A percentile compares a stretch with the other conserved stretches of the same genome.
phyloP scores from a whole-genome alignment of 2,329 filamentous ascomycete genomes.

The Colletotrichum sp. region DNA sequence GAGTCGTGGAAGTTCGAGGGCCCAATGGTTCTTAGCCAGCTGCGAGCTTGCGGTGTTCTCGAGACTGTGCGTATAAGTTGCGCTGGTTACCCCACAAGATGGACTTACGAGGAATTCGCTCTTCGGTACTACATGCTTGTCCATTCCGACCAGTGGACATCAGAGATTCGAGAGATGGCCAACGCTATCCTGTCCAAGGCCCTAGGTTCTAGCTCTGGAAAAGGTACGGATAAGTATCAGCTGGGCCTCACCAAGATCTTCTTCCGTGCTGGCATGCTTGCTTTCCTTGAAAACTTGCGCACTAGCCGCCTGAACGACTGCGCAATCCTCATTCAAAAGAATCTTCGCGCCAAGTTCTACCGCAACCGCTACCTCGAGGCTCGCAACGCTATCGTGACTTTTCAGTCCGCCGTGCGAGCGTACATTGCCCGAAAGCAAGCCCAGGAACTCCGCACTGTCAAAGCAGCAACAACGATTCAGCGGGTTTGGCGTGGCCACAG shows the following conservation, averaged over 20 bases:
- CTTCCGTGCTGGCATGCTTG: constrained; percentile 98
- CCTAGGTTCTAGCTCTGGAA: constrained; percentile 76
- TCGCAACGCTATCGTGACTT: constrained; percentile 77
- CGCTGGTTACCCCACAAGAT: constrained; percentile 94
- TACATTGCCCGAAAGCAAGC: constrained; percentile 79
- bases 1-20: constrained; percentile 98
- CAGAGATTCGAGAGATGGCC: constrained; percentile 92
- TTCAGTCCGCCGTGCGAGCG: constrained; percentile 81
- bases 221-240: constrained; percentile 92
- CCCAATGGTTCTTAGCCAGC: constrained; percentile 96
- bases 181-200: constrained; percentile 90
- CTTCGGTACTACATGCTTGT: constrained; percentile 98
- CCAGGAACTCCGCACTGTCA: constrained; percentile 81
- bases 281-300: constrained; percentile 92
- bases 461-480: constrained; percentile 93
- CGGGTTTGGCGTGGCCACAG: constrained; percentile 93
- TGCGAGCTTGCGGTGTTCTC: constrained; percentile 97
- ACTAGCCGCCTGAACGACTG: constrained; percentile 91
- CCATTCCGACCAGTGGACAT: constrained; percentile 86
- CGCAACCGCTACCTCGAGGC: constrained; percentile 89
- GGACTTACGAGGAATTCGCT: constrained; percentile 99
- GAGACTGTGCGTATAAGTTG: constrained; percentile 98
- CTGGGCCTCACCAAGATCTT: constrained; percentile 98
- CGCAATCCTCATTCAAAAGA: constrained; percentile 98
- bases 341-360: constrained; percentile 93